Evolutionary conservation across 108 stramenopile genomes (phyloP), one percentile per base, ranked within the genome.

Genomic region (Nitzschia sp.): DNA sequence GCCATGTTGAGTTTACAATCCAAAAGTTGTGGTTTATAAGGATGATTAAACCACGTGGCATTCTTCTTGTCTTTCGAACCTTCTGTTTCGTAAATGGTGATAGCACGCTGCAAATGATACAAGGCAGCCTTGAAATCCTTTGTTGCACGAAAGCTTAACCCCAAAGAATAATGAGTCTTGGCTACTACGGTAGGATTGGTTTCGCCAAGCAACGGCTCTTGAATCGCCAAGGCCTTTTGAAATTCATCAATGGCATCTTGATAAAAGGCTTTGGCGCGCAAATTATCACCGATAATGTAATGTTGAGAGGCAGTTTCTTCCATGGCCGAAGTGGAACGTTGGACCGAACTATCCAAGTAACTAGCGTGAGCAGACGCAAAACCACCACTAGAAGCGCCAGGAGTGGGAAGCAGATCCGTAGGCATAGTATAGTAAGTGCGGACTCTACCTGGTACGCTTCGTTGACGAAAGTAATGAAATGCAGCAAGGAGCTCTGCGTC

Each of bases 241-340:
- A 77, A 68, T 35, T 77, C 76, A 17, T 64, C 55, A 59, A 77
- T 70, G 23, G 76, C 57, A 30, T 77, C 76, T 19, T 70, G 59
- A 29, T 77, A 77, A 26, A 77, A 77, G 19, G 54, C 63, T 31
- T 77, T 77, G 64, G 27, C 36, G 38, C 76, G 68, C 33, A 77
- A 36, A 69, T 69, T 77, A 34, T 77, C 76, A 0, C 76, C 76
- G 0, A 77, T 77, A 36, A 54, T 77, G 47, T 38, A 77, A 55
- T 70, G 76, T 24, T 77, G 62, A 5, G n/a, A 46, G 15, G 67
- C 76, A 23, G 55, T 51, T 5, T 77, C 76, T 54, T 70, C 76
- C 69, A 70, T 70, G 25, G 32, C 33, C 21, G 38, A 33, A 0
- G 21, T 11, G 0, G 13, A 13, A 6, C 34, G 58, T 13, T 42